Conservation (phyloP, 768 basidiomycete genomes). For the Pulveroboletus sp. region DNA sequence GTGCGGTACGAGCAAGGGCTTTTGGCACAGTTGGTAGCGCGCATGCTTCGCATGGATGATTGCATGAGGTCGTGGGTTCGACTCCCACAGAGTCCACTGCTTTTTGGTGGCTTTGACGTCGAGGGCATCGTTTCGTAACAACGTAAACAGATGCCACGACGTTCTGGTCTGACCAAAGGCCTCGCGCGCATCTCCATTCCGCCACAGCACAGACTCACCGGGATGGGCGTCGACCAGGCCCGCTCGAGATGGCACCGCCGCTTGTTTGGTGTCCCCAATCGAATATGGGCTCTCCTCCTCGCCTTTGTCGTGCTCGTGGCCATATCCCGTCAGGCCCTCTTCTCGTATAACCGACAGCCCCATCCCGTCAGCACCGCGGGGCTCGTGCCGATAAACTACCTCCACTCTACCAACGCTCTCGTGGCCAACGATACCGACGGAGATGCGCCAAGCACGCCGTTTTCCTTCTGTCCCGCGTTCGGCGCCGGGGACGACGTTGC, state of each 20-base stretch:
- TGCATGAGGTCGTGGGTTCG: constrained; percentile 59
- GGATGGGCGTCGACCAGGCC: constrained; percentile 45
- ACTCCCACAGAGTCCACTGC: constrained; percentile 41
- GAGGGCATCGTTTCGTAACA: too few species aligned
- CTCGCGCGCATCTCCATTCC: constrained; percentile 56
- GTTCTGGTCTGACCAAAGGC: constrained; percentile 42
- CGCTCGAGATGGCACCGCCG: constrained; percentile 53
- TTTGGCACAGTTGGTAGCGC: constrained; percentile 61
- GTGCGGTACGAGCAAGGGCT: constrained; percentile 29
- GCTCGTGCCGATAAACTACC: constrained; percentile 74
- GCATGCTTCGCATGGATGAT: constrained; percentile 48
- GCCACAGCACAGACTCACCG: constrained; percentile 36
- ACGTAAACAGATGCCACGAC: constrained; percentile 66
- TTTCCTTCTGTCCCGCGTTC: constrained; percentile 87
- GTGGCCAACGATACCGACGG: constrained; percentile 35
- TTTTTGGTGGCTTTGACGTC: too few species aligned
- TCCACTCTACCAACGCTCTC: constrained; percentile 49
- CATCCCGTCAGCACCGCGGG: constrained; percentile 36
- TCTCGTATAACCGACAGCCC: constrained; percentile 31
- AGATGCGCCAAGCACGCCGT: constrained; percentile 49
- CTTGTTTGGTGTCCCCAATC: constrained; percentile 58
- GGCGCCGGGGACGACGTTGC: constrained; percentile 80
- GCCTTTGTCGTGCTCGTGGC: constrained; percentile 52
- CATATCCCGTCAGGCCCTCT: constrained; percentile 55
- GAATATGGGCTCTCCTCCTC: constrained; percentile 62